Conservation (phyloP, 192 early-diverging fungal species). For the Umbelopsis vinacea region DNA sequence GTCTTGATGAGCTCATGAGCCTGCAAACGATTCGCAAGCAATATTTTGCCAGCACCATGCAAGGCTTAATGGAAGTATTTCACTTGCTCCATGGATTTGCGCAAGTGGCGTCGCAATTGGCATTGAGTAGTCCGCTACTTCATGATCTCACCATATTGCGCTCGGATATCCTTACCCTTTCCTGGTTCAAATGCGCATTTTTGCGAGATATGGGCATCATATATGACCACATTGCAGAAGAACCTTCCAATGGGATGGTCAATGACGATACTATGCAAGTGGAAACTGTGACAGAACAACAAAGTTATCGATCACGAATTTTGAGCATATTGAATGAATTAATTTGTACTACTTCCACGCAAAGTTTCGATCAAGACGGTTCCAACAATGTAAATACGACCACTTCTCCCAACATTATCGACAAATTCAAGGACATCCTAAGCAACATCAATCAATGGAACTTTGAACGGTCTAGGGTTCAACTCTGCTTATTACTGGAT, state of each 20-base stretch:
- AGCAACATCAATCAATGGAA: conserved; percentile 55
- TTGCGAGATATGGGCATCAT: conserved; percentile 38
- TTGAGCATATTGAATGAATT: conserved; percentile 46
- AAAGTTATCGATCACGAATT: conserved; percentile 31
- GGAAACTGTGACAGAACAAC: conserved; percentile 25
- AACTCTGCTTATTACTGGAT: conserved; percentile 54
- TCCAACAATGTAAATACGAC: conserved; percentile 18
- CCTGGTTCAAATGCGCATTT: conserved; percentile 40
- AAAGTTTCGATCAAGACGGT: conserved; percentile 4
- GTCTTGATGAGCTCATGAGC: conserved; percentile 29
- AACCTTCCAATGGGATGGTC: not conserved
- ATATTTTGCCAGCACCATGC: conserved; percentile 30
- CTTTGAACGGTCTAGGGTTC: conserved; percentile 54
- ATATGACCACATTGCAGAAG: conserved; percentile 36
- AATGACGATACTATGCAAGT: not conserved
- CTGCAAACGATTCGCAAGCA: conserved; percentile 26
- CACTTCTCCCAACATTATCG: conserved; percentile 43
- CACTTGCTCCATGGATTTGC: conserved; percentile 30
- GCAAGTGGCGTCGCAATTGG: conserved; percentile 30
- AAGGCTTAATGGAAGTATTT: conserved; percentile 37
- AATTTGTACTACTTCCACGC: conserved; percentile 34
- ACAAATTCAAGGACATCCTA: conserved; percentile 49
- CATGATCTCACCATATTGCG: conserved; percentile 37
- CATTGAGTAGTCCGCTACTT: conserved; percentile 32
- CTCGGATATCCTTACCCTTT: conserved; percentile 33